Evolutionary conservation across 228 moss, liverwort and hornwort species (phyloP).

Genomic region (Sphagnum fallax): DNA sequence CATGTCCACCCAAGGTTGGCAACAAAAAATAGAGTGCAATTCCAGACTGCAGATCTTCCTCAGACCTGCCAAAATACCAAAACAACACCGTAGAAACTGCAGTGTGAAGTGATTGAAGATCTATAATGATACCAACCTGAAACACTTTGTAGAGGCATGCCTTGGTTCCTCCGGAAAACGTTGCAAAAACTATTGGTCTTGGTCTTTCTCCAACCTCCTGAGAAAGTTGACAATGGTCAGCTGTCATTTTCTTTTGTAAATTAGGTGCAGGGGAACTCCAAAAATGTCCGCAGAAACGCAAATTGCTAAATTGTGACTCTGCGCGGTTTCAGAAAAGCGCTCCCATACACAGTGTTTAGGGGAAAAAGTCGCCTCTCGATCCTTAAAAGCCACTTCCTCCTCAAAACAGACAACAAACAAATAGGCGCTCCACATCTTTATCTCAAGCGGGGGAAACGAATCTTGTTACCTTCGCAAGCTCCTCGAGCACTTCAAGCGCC

Average conservation of each 20-base stretch:
- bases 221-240: background rate
- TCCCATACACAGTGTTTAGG: no score
- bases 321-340: no score
- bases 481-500: constrained; percentile 63
- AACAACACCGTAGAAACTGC: no score
- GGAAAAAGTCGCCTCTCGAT: no score
- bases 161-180: constrained; percentile 87
- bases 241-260: background rate
- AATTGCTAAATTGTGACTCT: background rate
- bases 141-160: constrained; percentile 68
- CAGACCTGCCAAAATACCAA: no score
- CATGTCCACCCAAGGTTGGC: background rate
- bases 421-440: no score
- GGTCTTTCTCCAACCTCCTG: constrained; percentile 70
- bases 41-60: no score
- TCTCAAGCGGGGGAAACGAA: no score
- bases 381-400: no score
- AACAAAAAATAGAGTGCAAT: background rate
- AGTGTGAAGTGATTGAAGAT: no score
- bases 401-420: no score
- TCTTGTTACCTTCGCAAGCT: constrained; percentile 48
- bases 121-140: constrained; percentile 27
- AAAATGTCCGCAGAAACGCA: background rate
- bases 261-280: background rate
- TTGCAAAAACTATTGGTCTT: constrained; percentile 75